These are phyloP conservation scores for Curvularia lunata DNA, from an alignment of 2,329 filamentous ascomycete species.

Conservation along the genomic window DNA sequence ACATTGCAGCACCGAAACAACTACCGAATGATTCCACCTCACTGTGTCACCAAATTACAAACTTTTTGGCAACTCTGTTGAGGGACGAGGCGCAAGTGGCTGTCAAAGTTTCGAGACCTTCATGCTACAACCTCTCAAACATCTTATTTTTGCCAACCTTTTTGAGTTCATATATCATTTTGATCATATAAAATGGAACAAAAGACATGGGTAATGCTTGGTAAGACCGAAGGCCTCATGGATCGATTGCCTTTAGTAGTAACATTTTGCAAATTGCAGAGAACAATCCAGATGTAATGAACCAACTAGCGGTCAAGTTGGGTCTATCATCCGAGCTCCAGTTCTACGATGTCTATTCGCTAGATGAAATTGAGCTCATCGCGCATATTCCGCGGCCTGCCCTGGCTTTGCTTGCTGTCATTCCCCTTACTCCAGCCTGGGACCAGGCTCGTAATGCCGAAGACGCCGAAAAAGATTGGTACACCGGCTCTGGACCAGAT, in stretches of 20 bases:
- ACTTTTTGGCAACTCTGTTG: not conserved
- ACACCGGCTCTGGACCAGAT: slow-evolving; percentile 52
- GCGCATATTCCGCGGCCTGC: slow-evolving; percentile 57
- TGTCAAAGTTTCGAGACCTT: not conserved
- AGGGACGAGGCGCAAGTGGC: not conserved
- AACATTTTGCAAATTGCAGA: slow-evolving; percentile 42
- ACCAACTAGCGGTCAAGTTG: slow-evolving; percentile 53
- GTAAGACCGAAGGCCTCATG: slow-evolving; percentile 19
- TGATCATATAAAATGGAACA: not conserved
- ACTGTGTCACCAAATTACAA: not conserved
- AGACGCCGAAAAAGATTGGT: slow-evolving; percentile 45
- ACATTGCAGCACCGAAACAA: not conserved
- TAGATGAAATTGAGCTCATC: slow-evolving; percentile 55
- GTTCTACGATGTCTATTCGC: slow-evolving; percentile 60
- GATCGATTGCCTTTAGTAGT: too few relatives aligned
- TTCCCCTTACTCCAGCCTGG: slow-evolving; percentile 50
- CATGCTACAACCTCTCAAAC: not conserved
- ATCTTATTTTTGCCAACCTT: not conserved
- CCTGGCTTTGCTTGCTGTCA: slow-evolving; percentile 58
- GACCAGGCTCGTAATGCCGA: slow-evolving; percentile 49
- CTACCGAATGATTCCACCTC: not conserved
- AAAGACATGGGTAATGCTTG: slow-evolving; percentile 26
- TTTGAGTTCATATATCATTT: not conserved
- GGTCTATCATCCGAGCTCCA: slow-evolving; percentile 53
- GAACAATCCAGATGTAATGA: slow-evolving; percentile 61